Base-by-base conservation (phyloP, 2,329 filamentous ascomycete species). In the Alternaria arbusti region DNA sequence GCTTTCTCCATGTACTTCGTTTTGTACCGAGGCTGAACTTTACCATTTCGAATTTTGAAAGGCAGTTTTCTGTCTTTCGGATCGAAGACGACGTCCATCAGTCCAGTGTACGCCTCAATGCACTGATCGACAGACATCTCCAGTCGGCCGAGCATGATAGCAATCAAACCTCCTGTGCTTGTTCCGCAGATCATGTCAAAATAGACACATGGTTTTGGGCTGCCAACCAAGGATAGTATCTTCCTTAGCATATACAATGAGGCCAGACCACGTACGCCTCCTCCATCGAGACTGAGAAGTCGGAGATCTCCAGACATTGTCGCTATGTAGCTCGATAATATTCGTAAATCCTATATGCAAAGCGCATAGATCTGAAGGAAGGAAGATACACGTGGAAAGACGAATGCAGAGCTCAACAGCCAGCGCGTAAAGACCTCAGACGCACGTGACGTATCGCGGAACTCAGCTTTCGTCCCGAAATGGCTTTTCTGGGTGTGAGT, bases 171-270 rank as follows among this genome's bases (percentile, higher is more conserved):
- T 36, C 70, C 70, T 11, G 66, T 72, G 20, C 64, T 68, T 1
- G 70, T 71, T 13, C 70, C 70, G 15, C 68, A 65, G n/a, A 73
- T 73, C 46, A 72, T 57, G 47, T 73, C 70, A 45, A 69, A 69
- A 23, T 63, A 56, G 23, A 65, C 59, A 32, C 64, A 69, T 28
- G 64, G 64, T 30, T 65, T 65, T 12, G 62, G 58, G 22, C 52
- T 64, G n/a, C 61, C 61, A 26, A 64, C 61, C 17, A 57, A 57
- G 9, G 57, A 57, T 11, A 64, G 40, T 45, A 65, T 46, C 13
- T 55, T 55, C 26, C 49, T 58, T 13, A 65, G 23, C 59, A 65
- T 59, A 3, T 54, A 62, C 12, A 64, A 54, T 12, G 61, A 61
- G 2, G 61, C 54, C 20, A 61, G 43, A 49, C 61, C 57, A 22